Evolutionary conservation across 208 protist species (phyloP).

Genomic region (Leishmania major): DNA sequence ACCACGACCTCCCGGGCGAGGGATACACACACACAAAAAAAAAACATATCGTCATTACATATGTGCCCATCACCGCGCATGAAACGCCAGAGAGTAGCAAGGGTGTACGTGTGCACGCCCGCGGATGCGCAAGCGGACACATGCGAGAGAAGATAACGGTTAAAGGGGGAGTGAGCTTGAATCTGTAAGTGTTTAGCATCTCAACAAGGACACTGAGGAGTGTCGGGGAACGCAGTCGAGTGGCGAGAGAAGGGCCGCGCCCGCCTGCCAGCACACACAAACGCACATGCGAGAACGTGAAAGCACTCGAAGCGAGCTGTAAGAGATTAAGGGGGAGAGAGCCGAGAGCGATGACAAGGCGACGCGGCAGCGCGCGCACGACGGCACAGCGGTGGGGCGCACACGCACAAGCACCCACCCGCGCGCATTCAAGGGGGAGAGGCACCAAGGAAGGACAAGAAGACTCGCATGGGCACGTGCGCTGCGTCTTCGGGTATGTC

Average conservation of each 20-base stretch:
- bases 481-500: not conserved
- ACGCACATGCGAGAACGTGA: not conserved
- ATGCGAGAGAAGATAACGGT: not conserved
- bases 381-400: not conserved
- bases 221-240: not conserved
- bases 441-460: not conserved
- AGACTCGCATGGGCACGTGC: not conserved
- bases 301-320: not conserved
- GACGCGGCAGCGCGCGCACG: not conserved
- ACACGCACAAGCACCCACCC: slow-evolving; percentile 1
- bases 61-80: not conserved
- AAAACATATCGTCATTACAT: not conserved
- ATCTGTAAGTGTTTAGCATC: not conserved
- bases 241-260: not conserved
- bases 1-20: not conserved
- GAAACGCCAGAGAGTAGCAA: not conserved
- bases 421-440: not conserved
- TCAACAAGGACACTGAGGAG: no score
- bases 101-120: not conserved
- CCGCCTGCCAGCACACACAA: not conserved
- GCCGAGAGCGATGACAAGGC: not conserved
- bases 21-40: not conserved
- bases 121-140: not conserved
- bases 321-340: not conserved
- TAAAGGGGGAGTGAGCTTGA: not conserved